A percentile compares a stretch with the other conserved stretches of the same genome.
These are phyloP conservation scores for Globisporangium iwayamae DNA, from an alignment of 352 stramenopile genomes.

Conservation along the genomic window DNA sequence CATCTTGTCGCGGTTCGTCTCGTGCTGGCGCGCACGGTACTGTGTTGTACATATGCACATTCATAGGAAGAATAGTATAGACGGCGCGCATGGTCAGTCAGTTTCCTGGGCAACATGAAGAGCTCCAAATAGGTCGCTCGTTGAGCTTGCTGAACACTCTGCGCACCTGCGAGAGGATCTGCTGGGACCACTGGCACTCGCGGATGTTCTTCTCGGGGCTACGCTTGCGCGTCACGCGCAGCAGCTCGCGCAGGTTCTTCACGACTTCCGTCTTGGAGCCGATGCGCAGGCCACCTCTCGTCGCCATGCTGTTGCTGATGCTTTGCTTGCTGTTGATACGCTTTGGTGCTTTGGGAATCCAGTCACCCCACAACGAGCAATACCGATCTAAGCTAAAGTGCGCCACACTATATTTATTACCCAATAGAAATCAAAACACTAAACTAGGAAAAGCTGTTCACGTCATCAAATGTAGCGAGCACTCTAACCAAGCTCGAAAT, in stretches of 20 bases:
- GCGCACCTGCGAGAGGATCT: conserved; percentile 66
- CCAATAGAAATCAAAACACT: no score
- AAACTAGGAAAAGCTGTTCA: no score
- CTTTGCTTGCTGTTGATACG: background rate
- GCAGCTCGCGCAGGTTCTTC: conserved; percentile 69
- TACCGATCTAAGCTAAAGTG: no score
- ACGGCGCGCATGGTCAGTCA: conserved; percentile 1
- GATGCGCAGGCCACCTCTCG: conserved; percentile 53
- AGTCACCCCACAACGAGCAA: no score
- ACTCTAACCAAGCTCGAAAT: no score
- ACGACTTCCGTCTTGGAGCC: conserved; percentile 79
- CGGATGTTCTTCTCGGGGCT: conserved; percentile 42
- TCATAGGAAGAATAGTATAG: background rate
- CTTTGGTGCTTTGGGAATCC: background rate
- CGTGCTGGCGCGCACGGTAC: conserved; percentile 69
- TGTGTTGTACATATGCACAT: conserved; percentile 19
- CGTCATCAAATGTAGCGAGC: no score
- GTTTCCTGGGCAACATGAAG: background rate
- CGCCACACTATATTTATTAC: no score
- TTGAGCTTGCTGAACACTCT: background rate
- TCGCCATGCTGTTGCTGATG: conserved; percentile 37
- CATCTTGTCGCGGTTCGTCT: conserved; percentile 74
- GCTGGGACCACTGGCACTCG: conserved; percentile 66
- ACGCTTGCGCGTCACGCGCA: conserved; percentile 61
- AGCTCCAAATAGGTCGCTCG: background rate